Evolutionary conservation across 495 filamentous ascomycete species (phyloP), one percentile per base, ranked within the genome.

Genomic region (Podospora anserina): DNA sequence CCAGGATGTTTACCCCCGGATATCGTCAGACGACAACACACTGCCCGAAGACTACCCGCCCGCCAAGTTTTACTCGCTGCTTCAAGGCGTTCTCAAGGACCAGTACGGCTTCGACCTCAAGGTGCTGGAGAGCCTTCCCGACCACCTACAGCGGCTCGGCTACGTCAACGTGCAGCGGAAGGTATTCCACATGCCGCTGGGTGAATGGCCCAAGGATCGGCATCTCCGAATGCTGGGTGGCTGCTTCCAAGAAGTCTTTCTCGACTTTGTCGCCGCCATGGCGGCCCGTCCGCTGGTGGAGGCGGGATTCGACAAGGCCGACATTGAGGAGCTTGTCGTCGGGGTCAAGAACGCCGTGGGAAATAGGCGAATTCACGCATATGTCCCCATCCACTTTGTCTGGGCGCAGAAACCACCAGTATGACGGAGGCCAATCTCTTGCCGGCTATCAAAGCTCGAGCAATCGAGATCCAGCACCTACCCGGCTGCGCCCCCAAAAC

Each of bases 171-270:
- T 88, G n/a, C 75, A 80, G 16, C 78, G 84, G 59, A 78, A 75
- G 30, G 69, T 79, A 1, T 88, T 82, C 62, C 84, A 89, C 66
- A 76, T 89, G 69, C 90, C 89, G 0, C 71, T 89, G 34, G 88
- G 88, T 5, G 79, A 83, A 9, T 91, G 90, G 89, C 77, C 86
- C 3, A 81, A 77, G 30, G 85, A 90, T 63, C 73, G 76, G n/a
- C 78, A 79, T 26, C 73, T 88, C 71, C 85, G 87, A 65, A 77
- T 84, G 70, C 83, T 90, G n/a, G 89, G 89, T 3, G 69, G 81
- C 61, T 80, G 78, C 58, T 77, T 77, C 28, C 77, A 79, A 66
- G 85, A 84, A 71, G 82, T 88, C 54, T 64, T 84, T 30, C 63
- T 87, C 13, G 83, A 88, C 71, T 85, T 87, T 53, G 73, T 87